These are phyloP conservation scores for Podila epigama DNA, from an alignment of 192 early-diverging fungal species.

Conservation along the genomic window DNA sequence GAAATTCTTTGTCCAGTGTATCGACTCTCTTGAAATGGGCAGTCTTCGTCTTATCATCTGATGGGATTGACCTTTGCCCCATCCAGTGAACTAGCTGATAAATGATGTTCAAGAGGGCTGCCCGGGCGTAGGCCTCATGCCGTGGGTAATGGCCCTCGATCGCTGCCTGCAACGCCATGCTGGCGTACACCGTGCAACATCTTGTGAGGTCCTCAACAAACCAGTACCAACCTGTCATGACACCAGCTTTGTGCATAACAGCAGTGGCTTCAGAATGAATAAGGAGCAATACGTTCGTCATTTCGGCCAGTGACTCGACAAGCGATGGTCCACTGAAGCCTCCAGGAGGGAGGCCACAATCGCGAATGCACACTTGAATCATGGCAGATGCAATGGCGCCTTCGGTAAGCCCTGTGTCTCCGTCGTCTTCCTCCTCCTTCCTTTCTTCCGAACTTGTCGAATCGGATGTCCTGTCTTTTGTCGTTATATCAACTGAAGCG, in stretches of 20 bases:
- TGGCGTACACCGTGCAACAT: conserved; percentile 2
- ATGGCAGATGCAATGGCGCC: conserved; percentile 10
- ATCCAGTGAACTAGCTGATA: not conserved
- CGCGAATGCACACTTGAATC: conserved; percentile 30
- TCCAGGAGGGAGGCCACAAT: conserved; percentile 38
- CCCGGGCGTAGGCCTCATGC: not conserved
- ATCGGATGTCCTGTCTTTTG: no score
- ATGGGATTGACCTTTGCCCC: not conserved
- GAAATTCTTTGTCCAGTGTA: not conserved
- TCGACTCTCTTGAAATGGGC: not conserved
- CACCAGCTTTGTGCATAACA: not conserved
- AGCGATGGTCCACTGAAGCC: conserved; percentile 19
- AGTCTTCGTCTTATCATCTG: not conserved
- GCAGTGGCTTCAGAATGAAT: not conserved
- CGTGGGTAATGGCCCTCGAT: not conserved
- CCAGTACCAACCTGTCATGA: conserved; percentile 37
- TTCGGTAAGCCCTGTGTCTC: no score
- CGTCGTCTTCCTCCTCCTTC: not conserved
- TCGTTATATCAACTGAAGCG: not conserved
- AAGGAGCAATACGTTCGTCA: conserved; percentile 7
- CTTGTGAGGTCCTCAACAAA: conserved; percentile 32
- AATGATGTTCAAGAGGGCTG: conserved; percentile 3
- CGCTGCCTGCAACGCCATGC: not conserved
- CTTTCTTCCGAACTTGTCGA: no score
- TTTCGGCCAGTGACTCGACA: conserved; percentile 28